phyloP scores from a whole-genome alignment of 257 asterid species.

The Perilla frutescens region DNA sequence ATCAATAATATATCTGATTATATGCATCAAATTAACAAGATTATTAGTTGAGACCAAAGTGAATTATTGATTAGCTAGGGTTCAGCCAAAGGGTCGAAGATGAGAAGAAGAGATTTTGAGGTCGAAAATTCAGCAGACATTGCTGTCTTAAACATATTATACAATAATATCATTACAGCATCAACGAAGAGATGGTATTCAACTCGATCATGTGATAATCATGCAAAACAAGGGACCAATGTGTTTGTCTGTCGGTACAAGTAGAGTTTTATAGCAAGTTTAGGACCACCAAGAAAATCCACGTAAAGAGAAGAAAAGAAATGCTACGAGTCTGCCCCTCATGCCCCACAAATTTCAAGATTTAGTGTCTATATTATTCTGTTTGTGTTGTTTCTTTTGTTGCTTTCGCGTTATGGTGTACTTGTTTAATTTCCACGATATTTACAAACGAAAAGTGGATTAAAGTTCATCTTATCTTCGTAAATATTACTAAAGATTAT shows the following conservation, averaged over 20 bases:
- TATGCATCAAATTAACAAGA: neutral
- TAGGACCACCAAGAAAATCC: constrained; percentile 42
- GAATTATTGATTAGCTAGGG: constrained; percentile 34
- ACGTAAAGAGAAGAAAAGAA: neutral
- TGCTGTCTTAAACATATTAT: constrained; percentile 31
- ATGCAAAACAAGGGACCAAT: constrained; percentile 49
- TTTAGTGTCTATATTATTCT: constrained; percentile 34
- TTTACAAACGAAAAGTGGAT: too few relatives aligned
- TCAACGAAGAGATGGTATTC: constrained; percentile 28
- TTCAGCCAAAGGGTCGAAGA: neutral
- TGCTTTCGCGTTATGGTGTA: constrained; percentile 35
- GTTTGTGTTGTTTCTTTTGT: constrained; percentile 46
- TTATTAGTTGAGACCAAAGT: neutral
- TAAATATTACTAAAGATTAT: too few relatives aligned
- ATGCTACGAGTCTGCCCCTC: neutral
- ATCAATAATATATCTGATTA: neutral
- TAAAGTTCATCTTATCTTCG: too few relatives aligned
- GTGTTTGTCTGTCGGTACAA: constrained; percentile 44
- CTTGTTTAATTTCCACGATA: neutral
- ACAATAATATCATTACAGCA: constrained; percentile 31
- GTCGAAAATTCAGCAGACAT: constrained; percentile 33
- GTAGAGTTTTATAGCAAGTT: constrained; percentile 43
- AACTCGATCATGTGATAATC: constrained; percentile 41
- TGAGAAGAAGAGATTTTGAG: neutral
- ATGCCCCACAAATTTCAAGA: constrained; percentile 46